Evolutionary conservation across 306 rosid genomes (phyloP).

Genomic region (Bauhinia variegata): DNA sequence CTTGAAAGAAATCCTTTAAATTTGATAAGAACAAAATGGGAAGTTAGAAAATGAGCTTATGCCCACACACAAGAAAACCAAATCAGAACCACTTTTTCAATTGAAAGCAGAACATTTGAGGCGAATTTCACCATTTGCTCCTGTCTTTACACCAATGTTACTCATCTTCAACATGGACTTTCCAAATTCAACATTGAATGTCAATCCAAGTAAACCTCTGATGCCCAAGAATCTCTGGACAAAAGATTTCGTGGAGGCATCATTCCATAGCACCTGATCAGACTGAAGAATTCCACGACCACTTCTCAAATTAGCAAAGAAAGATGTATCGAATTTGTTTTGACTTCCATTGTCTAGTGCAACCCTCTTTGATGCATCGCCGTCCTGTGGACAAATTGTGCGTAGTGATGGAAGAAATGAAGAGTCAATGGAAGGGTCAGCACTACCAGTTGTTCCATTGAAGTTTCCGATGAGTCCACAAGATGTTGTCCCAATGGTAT

Average conservation of each 20-base stretch:
- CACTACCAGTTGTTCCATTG: constrained; percentile 39
- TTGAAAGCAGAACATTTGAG: constrained; percentile 56
- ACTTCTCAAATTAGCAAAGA: constrained; percentile 44
- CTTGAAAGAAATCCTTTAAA: too few species aligned
- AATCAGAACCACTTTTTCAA: background rate
- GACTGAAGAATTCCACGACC: constrained; percentile 62
- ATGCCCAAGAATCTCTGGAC: constrained; percentile 50
- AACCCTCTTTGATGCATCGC: constrained; percentile 44
- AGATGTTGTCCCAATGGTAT: constrained; percentile 63
- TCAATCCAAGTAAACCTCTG: constrained; percentile 41
- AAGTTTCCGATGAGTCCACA: constrained; percentile 60
- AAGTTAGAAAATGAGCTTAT: too few species aligned
- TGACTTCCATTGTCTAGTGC: constrained; percentile 52
- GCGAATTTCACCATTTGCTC: constrained; percentile 61
- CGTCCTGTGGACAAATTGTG: constrained; percentile 56
- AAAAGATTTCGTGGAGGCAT: constrained; percentile 48
- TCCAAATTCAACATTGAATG: constrained; percentile 57
- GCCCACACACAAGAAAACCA: too few species aligned
- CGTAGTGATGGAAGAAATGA: constrained; percentile 46
- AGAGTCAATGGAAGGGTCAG: constrained; percentile 56
- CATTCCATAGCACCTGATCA: constrained; percentile 63
- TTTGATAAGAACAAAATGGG: too few species aligned
- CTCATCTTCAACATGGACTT: constrained; percentile 71
- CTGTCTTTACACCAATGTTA: constrained; percentile 52
- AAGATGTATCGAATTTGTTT: constrained; percentile 45